phyloP scores from a whole-genome alignment of 2,329 filamentous ascomycete species.

The Magnaporthales sp. region DNA sequence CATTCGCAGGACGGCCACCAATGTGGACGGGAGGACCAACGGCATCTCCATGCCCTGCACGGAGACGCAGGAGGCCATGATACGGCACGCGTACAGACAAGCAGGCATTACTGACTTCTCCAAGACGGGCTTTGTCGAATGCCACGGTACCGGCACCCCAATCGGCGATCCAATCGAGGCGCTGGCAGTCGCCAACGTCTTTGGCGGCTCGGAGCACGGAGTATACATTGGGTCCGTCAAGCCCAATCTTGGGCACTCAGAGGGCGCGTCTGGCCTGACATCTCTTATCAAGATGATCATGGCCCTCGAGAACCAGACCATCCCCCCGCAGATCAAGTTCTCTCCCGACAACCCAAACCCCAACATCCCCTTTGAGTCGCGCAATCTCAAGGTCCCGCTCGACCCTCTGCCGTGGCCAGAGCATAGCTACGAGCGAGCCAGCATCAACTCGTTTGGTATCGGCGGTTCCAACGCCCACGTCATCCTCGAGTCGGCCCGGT shows the following conservation, averaged over 20 bases:
- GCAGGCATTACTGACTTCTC: conserved; percentile 14
- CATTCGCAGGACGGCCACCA: conserved; percentile 26
- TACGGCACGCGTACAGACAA: conserved; percentile 1
- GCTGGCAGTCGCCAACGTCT: not conserved
- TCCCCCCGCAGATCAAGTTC: conserved; percentile 25
- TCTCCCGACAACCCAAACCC: conserved; percentile 22
- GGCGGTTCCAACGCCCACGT: conserved; percentile 30
- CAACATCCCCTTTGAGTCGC: conserved; percentile 15
- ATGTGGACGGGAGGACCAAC: conserved; percentile 31
- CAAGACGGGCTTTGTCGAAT: conserved; percentile 32
- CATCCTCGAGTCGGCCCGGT: conserved; percentile 5
- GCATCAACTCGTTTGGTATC: conserved; percentile 29
- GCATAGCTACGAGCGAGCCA: conserved; percentile 16
- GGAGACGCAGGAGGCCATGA: conserved; percentile 4
- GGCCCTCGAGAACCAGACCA: conserved; percentile 19
- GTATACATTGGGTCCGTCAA: conserved; percentile 19
- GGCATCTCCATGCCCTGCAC: conserved; percentile 11
- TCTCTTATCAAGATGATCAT: conserved; percentile 24
- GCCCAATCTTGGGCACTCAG: conserved; percentile 28
- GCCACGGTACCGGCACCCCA: conserved; percentile 47
- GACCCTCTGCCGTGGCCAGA: conserved; percentile 17
- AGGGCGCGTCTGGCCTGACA: conserved; percentile 23
- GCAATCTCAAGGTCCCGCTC: conserved; percentile 16
- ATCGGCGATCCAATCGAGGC: conserved; percentile 45
- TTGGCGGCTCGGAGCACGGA: not conserved